phyloP scores from a whole-genome alignment of 1,284 basidiomycete species.

The Cerrena zonata region DNA sequence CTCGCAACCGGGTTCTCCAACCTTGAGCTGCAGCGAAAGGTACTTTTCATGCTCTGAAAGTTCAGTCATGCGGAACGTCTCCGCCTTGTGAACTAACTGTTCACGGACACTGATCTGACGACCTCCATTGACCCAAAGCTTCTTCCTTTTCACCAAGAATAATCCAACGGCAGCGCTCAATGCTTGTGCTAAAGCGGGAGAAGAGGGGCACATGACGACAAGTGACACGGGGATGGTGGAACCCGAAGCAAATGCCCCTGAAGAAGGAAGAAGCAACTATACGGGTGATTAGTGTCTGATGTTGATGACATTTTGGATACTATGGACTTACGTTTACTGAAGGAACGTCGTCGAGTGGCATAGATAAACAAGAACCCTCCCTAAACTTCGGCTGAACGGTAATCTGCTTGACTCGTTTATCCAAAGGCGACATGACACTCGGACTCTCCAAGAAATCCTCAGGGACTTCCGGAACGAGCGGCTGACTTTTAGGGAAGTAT shows the following conservation, averaged over 20 bases:
- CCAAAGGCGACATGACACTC: constrained; percentile 12
- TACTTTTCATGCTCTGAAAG: constrained; percentile 21
- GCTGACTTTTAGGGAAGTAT: constrained; percentile 39
- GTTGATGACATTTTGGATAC: not conserved
- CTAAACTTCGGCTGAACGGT: constrained; percentile 17
- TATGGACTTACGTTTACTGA: constrained; percentile 18
- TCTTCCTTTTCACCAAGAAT: constrained; percentile 34
- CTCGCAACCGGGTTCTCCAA: constrained; percentile 25
- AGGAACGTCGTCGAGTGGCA: constrained; percentile 14
- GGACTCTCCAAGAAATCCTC: constrained; percentile 18
- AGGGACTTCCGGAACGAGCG: constrained; percentile 27
- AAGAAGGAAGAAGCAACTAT: constrained; percentile 36
- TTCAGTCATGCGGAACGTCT: constrained; percentile 20
- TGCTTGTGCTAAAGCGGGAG: constrained; percentile 35
- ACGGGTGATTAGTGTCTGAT: too few species aligned
- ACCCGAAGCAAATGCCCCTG: constrained; percentile 36
- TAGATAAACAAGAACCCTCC: not conserved
- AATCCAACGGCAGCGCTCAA: constrained; percentile 32
- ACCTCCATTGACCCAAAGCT: constrained; percentile 26
- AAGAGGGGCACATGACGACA: constrained; percentile 31
- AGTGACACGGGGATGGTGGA: constrained; percentile 37
- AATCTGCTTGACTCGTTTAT: constrained; percentile 25
- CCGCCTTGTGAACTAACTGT: constrained; percentile 20
- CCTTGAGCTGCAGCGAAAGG: constrained; percentile 22
- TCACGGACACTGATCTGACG: constrained; percentile 22